These are phyloP conservation scores for Tetrahymena borealis DNA, from an alignment of 73 alveolate genomes.

Conservation along the genomic window DNA sequence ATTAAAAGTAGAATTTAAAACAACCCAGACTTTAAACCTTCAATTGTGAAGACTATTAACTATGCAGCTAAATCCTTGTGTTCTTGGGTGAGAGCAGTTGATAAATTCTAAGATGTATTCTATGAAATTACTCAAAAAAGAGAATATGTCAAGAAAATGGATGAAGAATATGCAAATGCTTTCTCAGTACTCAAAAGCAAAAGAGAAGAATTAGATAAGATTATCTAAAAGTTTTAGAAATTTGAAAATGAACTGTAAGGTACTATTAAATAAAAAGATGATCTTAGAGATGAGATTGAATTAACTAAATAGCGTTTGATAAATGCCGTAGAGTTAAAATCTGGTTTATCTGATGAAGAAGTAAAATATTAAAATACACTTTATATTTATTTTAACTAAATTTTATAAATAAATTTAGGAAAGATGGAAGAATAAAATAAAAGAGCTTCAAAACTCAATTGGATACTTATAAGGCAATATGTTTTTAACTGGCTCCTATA, in stretches of 20 bases:
- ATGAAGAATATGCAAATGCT: constrained; percentile 65
- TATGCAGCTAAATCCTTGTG: constrained; percentile 63
- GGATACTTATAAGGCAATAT: constrained; percentile 77
- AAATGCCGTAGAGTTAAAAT: constrained; percentile 88
- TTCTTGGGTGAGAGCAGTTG: constrained; percentile 61
- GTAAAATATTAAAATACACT: constrained; percentile 11
- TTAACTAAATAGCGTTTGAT: constrained; percentile 72
- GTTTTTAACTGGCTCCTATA: constrained; percentile 75
- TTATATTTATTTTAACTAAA: not conserved
- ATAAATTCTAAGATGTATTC: constrained; percentile 52
- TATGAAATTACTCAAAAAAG: constrained; percentile 67
- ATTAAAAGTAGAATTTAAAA: constrained; percentile 47
- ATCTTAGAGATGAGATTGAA: constrained; percentile 69
- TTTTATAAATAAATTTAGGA: constrained; percentile 40
- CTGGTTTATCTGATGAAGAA: constrained; percentile 87
- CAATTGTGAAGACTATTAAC: constrained; percentile 49
- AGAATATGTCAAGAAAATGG: constrained; percentile 72
- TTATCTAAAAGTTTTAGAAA: constrained; percentile 71
- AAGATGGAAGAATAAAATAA: constrained; percentile 90
- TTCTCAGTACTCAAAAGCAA: constrained; percentile 69
- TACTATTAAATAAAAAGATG: constrained; percentile 67
- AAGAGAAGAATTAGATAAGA: constrained; percentile 64
- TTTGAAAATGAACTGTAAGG: constrained; percentile 72
- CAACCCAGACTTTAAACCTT: constrained; percentile 62
- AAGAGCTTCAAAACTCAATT: constrained; percentile 55